Evolutionary conservation across 306 rosid genomes (phyloP).

Genomic region (Coriaria nepalensis): DNA sequence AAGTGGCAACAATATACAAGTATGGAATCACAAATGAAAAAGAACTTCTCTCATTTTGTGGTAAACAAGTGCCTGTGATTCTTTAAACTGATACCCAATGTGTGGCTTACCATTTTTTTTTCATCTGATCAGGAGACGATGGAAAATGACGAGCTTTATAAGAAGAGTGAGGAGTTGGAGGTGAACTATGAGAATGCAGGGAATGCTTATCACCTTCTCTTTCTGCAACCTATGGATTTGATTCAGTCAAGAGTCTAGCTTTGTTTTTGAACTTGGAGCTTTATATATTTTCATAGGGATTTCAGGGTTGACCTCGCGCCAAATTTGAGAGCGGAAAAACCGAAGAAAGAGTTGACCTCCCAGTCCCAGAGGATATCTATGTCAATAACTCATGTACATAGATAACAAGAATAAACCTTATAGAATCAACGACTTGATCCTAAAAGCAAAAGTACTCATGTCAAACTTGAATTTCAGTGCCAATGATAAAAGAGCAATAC

Average conservation of each 20-base stretch:
- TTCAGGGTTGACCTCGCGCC: slow-evolving; percentile 15
- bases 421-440: background rate
- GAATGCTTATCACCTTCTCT: slow-evolving; percentile 55
- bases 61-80: no score
- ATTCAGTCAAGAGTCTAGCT: slow-evolving; percentile 27
- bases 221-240: slow-evolving; percentile 44
- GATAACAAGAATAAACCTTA: no score
- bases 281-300: slow-evolving; percentile 18
- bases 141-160: slow-evolving; percentile 65
- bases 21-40: no score
- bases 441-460: background rate
- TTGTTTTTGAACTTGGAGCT: background rate
- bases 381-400: no score
- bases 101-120: background rate
- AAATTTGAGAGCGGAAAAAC: background rate
- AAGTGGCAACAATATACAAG: no score
- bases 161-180: slow-evolving; percentile 31
- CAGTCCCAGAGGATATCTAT: no score
- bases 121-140: slow-evolving; percentile 39
- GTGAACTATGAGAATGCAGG: slow-evolving; percentile 49
- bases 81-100: no score
- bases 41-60: no score
- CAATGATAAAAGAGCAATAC: slow-evolving; percentile 4
- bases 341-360: no score
- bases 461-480: background rate